Percentiles rank a stretch among this genome's conserved stretches.
Evolutionary conservation across 2,329 filamentous ascomycete species (phyloP).

Genomic region (Corynespora cassiicola): DNA sequence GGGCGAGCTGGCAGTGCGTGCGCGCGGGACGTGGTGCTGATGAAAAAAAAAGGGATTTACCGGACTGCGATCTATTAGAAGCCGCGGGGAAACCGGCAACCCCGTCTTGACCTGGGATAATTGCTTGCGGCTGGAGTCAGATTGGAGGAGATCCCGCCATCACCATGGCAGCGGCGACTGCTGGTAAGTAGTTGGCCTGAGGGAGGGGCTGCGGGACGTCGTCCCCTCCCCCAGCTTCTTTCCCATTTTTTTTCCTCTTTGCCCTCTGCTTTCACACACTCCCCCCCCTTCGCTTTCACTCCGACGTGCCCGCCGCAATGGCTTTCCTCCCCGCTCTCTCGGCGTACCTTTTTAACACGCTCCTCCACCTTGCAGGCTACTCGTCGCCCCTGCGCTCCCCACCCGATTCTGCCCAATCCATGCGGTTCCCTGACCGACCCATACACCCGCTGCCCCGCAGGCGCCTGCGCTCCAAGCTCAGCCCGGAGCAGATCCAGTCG

Average conservation of each 20-base stretch:
- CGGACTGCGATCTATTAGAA: constrained; percentile 11
- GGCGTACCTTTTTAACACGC: constrained; percentile 42
- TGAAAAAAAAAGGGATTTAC: constrained; percentile 18
- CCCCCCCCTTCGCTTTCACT: constrained; percentile 12
- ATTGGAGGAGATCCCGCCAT: constrained; percentile 30
- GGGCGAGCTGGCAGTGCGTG: constrained; percentile 19
- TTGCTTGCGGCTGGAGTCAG: constrained; percentile 26
- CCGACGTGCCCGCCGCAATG: too few relatives aligned
- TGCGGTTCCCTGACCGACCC: constrained; percentile 87
- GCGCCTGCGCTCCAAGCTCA: constrained; percentile 84
- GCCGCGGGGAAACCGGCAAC: constrained; percentile 6
- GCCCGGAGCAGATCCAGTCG: constrained; percentile 80
- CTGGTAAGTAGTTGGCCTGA: constrained; percentile 48
- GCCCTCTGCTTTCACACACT: constrained; percentile 16
- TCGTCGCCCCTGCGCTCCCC: constrained; percentile 48
- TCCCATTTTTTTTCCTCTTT: constrained; percentile 24
- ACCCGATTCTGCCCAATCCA: constrained; percentile 77
- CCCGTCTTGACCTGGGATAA: constrained; percentile 14
- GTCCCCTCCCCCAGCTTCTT: constrained; percentile 25
- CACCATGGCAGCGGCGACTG: constrained; percentile 51
- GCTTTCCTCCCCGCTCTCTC: constrained; percentile 32
- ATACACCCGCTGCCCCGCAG: constrained; percentile 93
- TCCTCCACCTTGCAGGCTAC: constrained; percentile 45
- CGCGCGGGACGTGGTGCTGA: constrained; percentile 19
- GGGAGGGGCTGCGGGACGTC: constrained; percentile 26